These are phyloP conservation scores for Noccaea caerulescens DNA, from an alignment of 345 rosid species.

Conservation along the genomic window DNA sequence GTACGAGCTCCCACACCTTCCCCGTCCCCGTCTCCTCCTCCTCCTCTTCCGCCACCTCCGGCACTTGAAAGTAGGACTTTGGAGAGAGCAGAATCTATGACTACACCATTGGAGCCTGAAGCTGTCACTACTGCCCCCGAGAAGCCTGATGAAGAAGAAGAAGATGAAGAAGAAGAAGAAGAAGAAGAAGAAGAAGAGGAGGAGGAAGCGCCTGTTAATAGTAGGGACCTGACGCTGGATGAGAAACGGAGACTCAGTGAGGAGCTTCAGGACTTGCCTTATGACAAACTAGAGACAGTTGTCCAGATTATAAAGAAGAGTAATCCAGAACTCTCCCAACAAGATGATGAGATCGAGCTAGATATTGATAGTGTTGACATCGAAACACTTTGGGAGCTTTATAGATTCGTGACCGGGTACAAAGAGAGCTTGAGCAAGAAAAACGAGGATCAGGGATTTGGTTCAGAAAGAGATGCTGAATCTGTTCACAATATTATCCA, in stretches of 20 bases:
- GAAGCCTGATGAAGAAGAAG: constrained; percentile 41
- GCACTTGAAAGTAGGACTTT: constrained; percentile 33
- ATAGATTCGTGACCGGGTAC: constrained; percentile 61
- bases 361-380: constrained; percentile 81
- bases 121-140: constrained; percentile 33
- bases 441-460: constrained; percentile 53
- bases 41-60: neutral
- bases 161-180: constrained; percentile 50
- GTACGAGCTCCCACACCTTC: constrained; percentile 42
- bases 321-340: constrained; percentile 69
- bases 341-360: constrained; percentile 91
- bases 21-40: constrained; percentile 33
- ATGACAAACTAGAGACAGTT: constrained; percentile 69
- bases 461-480: constrained; percentile 50
- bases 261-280: constrained; percentile 74
- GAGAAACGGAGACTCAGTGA: constrained; percentile 82
- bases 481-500: constrained; percentile 44
- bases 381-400: constrained; percentile 90
- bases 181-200: constrained; percentile 41
- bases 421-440: constrained; percentile 56
- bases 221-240: constrained; percentile 72
- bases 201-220: constrained; percentile 46
- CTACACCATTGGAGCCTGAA: constrained; percentile 46
- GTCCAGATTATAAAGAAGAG: constrained; percentile 89
- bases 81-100: constrained; percentile 55